Conservation (phyloP, 2,329 filamentous ascomycete species). For the Fusarium algeriense region DNA sequence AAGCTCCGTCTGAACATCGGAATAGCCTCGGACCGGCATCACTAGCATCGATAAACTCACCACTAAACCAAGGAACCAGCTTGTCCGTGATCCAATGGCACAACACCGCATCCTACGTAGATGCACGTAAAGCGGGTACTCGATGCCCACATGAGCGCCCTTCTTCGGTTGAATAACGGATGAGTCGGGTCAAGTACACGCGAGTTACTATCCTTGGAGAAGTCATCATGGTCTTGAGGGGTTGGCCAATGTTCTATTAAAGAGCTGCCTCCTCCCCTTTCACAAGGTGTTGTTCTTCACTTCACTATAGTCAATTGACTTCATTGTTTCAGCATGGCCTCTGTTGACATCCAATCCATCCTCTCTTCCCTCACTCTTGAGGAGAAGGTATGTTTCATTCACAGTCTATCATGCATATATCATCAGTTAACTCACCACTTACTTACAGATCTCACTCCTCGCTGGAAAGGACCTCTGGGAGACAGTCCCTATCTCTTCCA, state of each 20-base stretch:
- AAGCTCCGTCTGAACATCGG: conserved; percentile 35
- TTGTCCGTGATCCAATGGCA: conserved; percentile 31
- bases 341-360: conserved; percentile 46
- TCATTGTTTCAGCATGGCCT: conserved; percentile 38
- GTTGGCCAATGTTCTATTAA: conserved; percentile 36
- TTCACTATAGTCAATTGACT: conserved; percentile 18
- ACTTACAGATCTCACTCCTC: conserved; percentile 41
- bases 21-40: conserved; percentile 21
- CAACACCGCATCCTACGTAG: conserved; percentile 33
- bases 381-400: conserved; percentile 45
- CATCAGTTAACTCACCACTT: neutral
- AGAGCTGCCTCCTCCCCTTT: conserved; percentile 31
- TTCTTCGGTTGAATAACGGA: conserved; percentile 38
- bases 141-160: conserved; percentile 36
- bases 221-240: conserved; percentile 26
- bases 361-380: conserved; percentile 49
- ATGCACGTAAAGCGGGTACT: conserved; percentile 39
- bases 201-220: conserved; percentile 5
- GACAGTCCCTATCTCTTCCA: conserved; percentile 42
- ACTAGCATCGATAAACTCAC: conserved; percentile 15
- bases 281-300: conserved; percentile 19
- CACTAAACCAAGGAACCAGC: conserved; percentile 28
- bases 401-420: neutral
- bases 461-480: conserved; percentile 47
- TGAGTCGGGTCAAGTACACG: conserved; percentile 20